Evolutionary conservation across 495 filamentous ascomycete genomes (phyloP), one percentile per base, ranked within the genome.

Genomic region (Xylaria castorea): DNA sequence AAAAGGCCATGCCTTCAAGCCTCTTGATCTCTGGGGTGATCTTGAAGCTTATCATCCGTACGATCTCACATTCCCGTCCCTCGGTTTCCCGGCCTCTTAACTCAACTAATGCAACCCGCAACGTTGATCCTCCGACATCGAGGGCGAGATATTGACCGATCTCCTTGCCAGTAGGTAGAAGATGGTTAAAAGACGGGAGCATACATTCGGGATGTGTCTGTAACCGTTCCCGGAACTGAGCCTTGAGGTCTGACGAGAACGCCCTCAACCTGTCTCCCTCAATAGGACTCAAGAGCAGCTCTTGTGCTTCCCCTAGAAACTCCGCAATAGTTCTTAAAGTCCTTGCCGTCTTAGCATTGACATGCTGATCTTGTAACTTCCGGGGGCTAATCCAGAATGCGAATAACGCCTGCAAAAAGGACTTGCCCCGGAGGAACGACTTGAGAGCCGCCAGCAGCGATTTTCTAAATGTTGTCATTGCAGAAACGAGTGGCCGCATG

Each of bases 41-140:
- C 78, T 85, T 85, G 78, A 85, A 88, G 53, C 80, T 83, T 60
- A 81, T 78, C 75, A 84, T 83, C 25, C 80, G 83, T 62, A 87
- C 73, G 61, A 89, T 87, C 36, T 73, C 72, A 60, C 75, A 81
- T 75, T 81, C 80, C 65, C 69, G 73, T 44, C 70, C 80, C 66
- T 83, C 84, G 7, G 40, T 77, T 27, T 74, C 78, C 69, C 77
- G 75, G 36, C 91, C 91, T 66, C 88, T 80, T 75, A 97, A 82
- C 69, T 95, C 89, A 67, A 95, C 91, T 74, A 95, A 85, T 12
- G 91, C 92, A 22, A 95, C 92, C 60, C 93, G 88, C 63, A 97
- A 83, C 48, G 93, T 97, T 68, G 91, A 94, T 3, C 93, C 93
- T 46, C 93, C 93, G 18, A 90, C 86, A 76, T 90, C 89, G 18